These are phyloP conservation scores for Rosa chinensis DNA, from an alignment of 306 rosid genomes.

Conservation along the genomic window DNA sequence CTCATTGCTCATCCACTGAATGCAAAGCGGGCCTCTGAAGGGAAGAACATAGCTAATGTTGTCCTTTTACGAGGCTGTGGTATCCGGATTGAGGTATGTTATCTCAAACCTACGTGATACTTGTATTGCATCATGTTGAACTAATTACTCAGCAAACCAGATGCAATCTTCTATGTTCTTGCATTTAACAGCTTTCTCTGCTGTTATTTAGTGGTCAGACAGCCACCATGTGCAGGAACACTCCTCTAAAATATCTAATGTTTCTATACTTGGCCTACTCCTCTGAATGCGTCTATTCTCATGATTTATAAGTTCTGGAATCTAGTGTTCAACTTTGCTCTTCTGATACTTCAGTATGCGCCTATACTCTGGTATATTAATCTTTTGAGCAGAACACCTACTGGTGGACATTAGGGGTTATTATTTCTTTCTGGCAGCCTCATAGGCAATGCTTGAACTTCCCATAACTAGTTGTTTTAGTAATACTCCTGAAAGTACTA, in stretches of 20 bases:
- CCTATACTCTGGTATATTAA: no score
- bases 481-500: conserved; percentile 3
- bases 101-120: conserved; percentile 2
- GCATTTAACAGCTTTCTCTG: not conserved
- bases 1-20: conserved; percentile 85
- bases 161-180: not conserved
- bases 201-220: not conserved
- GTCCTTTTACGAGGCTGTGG: conserved; percentile 96
- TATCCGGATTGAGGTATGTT: conserved; percentile 85
- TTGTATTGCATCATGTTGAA: not conserved
- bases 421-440: not conserved
- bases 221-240: not conserved
- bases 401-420: no score
- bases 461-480: not conserved
- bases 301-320: no score
- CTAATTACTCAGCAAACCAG: not conserved
- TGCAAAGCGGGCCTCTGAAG: conserved; percentile 73
- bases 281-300: not conserved
- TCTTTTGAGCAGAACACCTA: no score
- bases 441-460: not conserved
- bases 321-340: not conserved
- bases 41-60: conserved; percentile 86
- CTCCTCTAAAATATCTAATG: not conserved
- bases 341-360: not conserved
- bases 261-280: not conserved